A percentile compares a stretch with the other conserved stretches of the same genome.
Conservation (phyloP, 176 grass and related monocot species). For the Pontederia crassipes region DNA sequence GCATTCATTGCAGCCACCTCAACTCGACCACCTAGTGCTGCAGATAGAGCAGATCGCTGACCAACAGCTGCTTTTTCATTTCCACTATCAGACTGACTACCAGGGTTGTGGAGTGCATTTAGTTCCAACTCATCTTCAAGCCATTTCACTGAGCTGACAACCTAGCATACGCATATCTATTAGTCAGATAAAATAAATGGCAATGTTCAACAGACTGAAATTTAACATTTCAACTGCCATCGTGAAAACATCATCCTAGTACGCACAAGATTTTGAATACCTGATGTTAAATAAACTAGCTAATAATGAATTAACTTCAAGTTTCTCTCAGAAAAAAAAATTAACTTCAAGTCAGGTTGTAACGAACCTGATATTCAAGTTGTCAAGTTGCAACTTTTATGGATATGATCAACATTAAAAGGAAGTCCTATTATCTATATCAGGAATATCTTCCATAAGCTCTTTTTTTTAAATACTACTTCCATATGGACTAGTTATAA, state of each 20-base stretch:
- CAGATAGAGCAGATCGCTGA: conserved; percentile 91
- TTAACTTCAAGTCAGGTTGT: too few species aligned
- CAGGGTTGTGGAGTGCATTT: conserved; percentile 86
- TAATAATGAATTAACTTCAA: too few species aligned
- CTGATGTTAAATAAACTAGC: too few species aligned
- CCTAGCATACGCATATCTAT: conserved; percentile 24
- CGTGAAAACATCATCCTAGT: background rate
- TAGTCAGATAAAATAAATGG: background rate
- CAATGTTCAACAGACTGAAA: background rate
- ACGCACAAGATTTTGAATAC: background rate
- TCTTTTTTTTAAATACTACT: too few species aligned
- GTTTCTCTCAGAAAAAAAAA: too few species aligned
- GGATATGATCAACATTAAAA: too few species aligned
- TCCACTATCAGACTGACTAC: conserved; percentile 64
- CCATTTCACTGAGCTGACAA: conserved; percentile 98
- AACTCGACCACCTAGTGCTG: conserved; percentile 91
- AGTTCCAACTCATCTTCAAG: conserved; percentile 98
- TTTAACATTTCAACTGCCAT: background rate
- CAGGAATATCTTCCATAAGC: too few species aligned
- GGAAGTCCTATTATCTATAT: too few species aligned
- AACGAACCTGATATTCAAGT: too few species aligned
- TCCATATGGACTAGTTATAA: too few species aligned
- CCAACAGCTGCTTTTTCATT: conserved; percentile 83
- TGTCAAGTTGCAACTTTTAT: too few species aligned
- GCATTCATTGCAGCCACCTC: conserved; percentile 88